A percentile compares a stretch with the other conserved stretches of the same genome.
These are phyloP conservation scores for Lodderomyces jiufengensis DNA, from an alignment of 1,139 yeast genomes.

Conservation along the genomic window DNA sequence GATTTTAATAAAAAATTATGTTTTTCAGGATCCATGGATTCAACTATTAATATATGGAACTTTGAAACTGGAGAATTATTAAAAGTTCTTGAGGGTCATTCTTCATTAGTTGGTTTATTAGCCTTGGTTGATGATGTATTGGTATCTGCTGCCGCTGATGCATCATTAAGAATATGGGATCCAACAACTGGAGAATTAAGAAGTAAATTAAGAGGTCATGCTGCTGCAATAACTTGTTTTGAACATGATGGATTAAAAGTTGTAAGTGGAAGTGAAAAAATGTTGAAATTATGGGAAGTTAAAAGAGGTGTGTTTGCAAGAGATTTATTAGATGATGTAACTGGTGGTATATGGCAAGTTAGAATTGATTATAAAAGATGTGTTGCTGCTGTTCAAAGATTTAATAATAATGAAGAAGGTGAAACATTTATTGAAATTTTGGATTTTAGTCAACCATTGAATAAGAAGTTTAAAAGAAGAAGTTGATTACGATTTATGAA, in stretches of 20 bases:
- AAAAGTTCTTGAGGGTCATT: conserved; percentile 75
- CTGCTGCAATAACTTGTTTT: conserved; percentile 88
- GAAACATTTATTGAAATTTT: conserved; percentile 74
- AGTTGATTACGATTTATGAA: not conserved
- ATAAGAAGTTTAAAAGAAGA: no score
- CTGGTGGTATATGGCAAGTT: conserved; percentile 94
- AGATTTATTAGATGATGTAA: conserved; percentile 69
- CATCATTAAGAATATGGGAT: conserved; percentile 89
- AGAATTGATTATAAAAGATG: conserved; percentile 80
- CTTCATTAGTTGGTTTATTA: conserved; percentile 82
- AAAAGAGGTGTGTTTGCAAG: conserved; percentile 72
- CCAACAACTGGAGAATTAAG: conserved; percentile 69
- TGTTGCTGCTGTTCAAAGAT: conserved; percentile 87
- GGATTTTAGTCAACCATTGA: conserved; percentile 62
- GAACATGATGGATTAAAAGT: conserved; percentile 83
- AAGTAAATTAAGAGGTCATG: conserved; percentile 77
- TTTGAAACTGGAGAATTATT: conserved; percentile 68
- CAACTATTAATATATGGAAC: conserved; percentile 88
- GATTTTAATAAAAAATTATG: conserved; percentile 76
- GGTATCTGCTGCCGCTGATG: conserved; percentile 97
- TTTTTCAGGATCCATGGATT: conserved; percentile 90
- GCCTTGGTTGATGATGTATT: conserved; percentile 73
- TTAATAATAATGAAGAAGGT: conserved; percentile 41
- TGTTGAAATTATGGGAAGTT: conserved; percentile 80
- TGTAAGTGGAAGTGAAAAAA: conserved; percentile 85